Evolutionary conservation across 2,329 filamentous ascomycete species (phyloP), one percentile per base, ranked within the genome.

Genomic region (Lecanosticta acicola): DNA sequence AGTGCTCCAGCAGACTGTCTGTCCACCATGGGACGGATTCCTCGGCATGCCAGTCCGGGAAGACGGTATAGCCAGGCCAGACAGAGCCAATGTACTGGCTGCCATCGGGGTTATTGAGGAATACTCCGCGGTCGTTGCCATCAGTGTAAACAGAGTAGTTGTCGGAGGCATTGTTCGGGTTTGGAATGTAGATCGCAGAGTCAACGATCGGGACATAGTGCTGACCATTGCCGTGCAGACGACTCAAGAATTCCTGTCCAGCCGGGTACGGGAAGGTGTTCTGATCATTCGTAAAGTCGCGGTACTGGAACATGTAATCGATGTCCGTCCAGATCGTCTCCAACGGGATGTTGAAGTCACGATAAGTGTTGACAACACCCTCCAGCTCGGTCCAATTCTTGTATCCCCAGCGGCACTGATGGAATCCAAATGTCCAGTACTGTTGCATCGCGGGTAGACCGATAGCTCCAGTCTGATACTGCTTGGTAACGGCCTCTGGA

Each of bases 381-480:
- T 83, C 75, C 2, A 87, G 60, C 20, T 79, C 73, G 1, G 78
- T 77, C 80, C 84, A 88, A 57, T 86, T 87, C 32, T 75, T 70
- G 62, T 93, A 93, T 1, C 87, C 87, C 81, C 87, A 93, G 48
- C 85, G 77, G 57, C 86, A 91, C 62, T 94, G 87, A 54, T 94
- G 87, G 61, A 77, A 91, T 0, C 88, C 88, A 49, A 94, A 80
- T 0, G 83, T 80, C 74, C 80, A 91, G 68, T 93, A 93, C 55
- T 85, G 82, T 60, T 90, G 84, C 79, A 91, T 82, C 0, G 81
- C 81, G 1, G 87, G 86, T 3, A 86, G 69, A 0, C 87, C 86
- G 41, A 83, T 71, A 1, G 82, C 77, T 43, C 77, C 81, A 46
- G 69, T 52, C 56, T 86, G 81, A 61, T 91, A 93, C 32, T 84